Conservation (phyloP, 2,329 filamentous ascomycete species). For the Microsporum canis region DNA sequence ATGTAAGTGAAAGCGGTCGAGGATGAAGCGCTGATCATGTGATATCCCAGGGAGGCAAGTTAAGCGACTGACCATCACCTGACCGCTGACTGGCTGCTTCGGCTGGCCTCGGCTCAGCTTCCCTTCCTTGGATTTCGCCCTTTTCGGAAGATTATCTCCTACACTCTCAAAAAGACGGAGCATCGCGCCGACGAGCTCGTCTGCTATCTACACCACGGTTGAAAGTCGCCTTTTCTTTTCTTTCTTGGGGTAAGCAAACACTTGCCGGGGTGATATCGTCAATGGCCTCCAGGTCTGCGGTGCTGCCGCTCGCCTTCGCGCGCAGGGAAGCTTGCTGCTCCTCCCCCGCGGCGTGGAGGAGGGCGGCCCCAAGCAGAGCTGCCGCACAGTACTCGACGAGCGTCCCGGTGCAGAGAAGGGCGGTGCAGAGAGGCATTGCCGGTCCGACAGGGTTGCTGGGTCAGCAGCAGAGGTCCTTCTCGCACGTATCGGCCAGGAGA, state of each 20-base stretch:
- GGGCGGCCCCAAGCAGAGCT: neutral
- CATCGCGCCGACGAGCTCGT: neutral
- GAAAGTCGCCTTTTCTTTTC: too few relatives aligned
- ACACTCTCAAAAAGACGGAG: neutral
- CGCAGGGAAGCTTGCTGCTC: neutral
- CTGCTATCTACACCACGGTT: neutral
- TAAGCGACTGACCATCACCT: slow-evolving; percentile 1
- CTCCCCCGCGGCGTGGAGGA: neutral
- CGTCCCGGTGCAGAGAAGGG: slow-evolving; percentile 5
- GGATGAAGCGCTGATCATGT: neutral
- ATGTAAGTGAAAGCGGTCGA: neutral
- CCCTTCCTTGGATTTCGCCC: neutral
- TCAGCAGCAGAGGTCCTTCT: slow-evolving; percentile 30
- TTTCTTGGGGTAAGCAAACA: neutral
- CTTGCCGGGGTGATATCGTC: neutral
- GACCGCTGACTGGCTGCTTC: neutral
- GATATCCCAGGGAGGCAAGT: neutral
- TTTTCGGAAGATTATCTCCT: neutral
- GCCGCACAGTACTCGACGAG: neutral
- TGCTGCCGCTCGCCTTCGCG: neutral
- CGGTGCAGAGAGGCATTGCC: slow-evolving; percentile 19
- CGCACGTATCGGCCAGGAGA: slow-evolving; percentile 30
- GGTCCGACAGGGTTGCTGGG: neutral
- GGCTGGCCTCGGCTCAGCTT: slow-evolving; percentile 1
- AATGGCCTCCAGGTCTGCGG: neutral